Percentiles rank a stretch among this genome's conserved stretches.
phyloP scores from a whole-genome alignment of 352 stramenopile species.

The Phytophthora fragariaefolia region DNA sequence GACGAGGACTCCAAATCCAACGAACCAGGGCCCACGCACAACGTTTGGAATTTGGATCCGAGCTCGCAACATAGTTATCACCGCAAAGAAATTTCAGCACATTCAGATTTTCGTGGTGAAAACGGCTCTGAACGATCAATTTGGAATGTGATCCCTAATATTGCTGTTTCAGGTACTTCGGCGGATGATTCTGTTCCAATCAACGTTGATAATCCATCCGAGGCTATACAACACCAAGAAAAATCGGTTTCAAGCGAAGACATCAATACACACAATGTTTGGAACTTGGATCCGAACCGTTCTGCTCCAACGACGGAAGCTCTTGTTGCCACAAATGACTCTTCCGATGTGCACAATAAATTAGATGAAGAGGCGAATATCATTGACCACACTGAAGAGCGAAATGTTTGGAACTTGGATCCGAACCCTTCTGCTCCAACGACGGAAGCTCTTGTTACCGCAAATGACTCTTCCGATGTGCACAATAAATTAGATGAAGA shows the following conservation, averaged over 20 bases:
- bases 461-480: too few relatives aligned
- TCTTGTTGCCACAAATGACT: too few relatives aligned
- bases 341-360: too few relatives aligned
- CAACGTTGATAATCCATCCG: constrained; percentile 2
- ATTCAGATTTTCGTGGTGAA: neutral
- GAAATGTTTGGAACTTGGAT: too few relatives aligned
- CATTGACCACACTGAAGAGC: too few relatives aligned
- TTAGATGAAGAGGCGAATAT: too few relatives aligned
- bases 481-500: too few relatives aligned
- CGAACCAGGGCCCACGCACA: neutral
- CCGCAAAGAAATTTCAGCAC: neutral
- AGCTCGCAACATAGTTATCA: neutral
- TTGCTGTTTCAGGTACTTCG: neutral
- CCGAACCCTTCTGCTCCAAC: too few relatives aligned
- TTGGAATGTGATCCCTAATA: constrained; percentile 29
- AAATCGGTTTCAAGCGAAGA: constrained; percentile 5
- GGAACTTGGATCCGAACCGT: constrained; percentile 27
- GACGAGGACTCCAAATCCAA: constrained; percentile 6
- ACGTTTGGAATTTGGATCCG: constrained; percentile 31
- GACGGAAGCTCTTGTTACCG: too few relatives aligned
- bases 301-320: neutral
- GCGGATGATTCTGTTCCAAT: neutral
- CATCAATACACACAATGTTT: constrained; percentile 5
- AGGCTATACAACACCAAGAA: constrained; percentile 1
- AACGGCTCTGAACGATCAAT: neutral